These are phyloP conservation scores for Calonectria henricotiae DNA, from an alignment of 2,329 filamentous ascomycete species.

Conservation along the genomic window DNA sequence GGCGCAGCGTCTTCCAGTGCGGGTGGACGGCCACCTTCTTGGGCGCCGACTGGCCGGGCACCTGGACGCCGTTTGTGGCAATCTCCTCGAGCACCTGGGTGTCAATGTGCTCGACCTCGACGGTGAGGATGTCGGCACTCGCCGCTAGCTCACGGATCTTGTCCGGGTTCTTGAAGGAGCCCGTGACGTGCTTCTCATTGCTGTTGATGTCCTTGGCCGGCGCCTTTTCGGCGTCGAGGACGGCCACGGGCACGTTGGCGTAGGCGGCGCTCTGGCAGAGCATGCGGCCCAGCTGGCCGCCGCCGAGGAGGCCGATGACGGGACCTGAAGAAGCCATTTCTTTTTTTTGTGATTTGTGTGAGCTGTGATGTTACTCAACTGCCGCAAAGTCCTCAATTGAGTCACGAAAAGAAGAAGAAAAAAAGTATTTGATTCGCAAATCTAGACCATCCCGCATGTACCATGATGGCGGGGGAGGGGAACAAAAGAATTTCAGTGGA, in stretches of 20 bases:
- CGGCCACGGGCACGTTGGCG: slow-evolving; percentile 83
- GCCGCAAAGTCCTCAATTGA: slow-evolving; percentile 1
- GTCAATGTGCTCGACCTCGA: slow-evolving; percentile 96
- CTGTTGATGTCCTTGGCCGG: slow-evolving; percentile 91
- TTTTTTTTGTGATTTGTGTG: background rate
- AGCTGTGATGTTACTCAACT: background rate
- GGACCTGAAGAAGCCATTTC: slow-evolving; percentile 10
- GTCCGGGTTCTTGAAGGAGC: slow-evolving; percentile 88
- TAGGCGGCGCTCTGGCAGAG: slow-evolving; percentile 86
- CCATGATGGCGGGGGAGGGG: slow-evolving; percentile 35
- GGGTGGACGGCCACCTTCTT: slow-evolving; percentile 80
- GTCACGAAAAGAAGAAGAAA: background rate
- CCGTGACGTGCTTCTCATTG: slow-evolving; percentile 82
- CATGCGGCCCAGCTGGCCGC: slow-evolving; percentile 92
- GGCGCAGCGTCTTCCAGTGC: slow-evolving; percentile 87
- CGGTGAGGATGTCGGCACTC: slow-evolving; percentile 85
- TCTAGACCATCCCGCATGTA: slow-evolving; percentile 3
- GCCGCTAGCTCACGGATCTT: slow-evolving; percentile 86
- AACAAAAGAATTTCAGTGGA: slow-evolving; percentile 28
- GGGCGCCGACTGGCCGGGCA: slow-evolving; percentile 54
- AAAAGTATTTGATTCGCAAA: background rate
- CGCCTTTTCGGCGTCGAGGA: slow-evolving; percentile 83
- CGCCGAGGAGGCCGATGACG: slow-evolving; percentile 69
- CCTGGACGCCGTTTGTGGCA: slow-evolving; percentile 74
- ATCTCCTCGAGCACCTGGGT: slow-evolving; percentile 92